These are phyloP conservation scores for Clarkia xantiana DNA, from an alignment of 345 rosid genomes.

Conservation along the genomic window DNA sequence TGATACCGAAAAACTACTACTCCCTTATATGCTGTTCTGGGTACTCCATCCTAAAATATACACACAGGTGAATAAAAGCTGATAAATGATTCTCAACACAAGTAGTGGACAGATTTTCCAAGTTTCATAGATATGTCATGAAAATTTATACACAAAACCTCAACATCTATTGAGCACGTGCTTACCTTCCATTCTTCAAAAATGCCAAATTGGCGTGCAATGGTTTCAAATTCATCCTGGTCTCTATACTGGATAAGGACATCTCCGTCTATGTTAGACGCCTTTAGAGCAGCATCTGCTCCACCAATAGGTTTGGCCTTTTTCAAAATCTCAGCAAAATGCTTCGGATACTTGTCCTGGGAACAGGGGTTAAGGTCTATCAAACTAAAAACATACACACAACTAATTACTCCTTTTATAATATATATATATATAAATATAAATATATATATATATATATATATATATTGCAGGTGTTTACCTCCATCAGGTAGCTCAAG, in stretches of 20 bases:
- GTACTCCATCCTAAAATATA: constrained; percentile 68
- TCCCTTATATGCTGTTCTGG: constrained; percentile 92
- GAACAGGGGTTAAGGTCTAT: constrained; percentile 8
- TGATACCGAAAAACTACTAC: constrained; percentile 66
- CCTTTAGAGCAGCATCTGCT: constrained; percentile 53
- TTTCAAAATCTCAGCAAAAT: constrained; percentile 52
- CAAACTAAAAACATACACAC: neutral
- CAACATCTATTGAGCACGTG: neutral
- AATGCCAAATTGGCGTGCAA: constrained; percentile 78
- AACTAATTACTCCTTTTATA: too few species aligned
- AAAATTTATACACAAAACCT: too few species aligned
- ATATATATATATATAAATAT: too few species aligned
- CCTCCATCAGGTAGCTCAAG: constrained; percentile 82
- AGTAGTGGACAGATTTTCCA: too few species aligned
- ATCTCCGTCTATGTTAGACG: constrained; percentile 45
- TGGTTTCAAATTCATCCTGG: constrained; percentile 57
- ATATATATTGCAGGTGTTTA: constrained; percentile 12
- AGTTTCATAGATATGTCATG: too few species aligned
- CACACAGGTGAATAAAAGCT: neutral
- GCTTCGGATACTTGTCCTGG: constrained; percentile 53
- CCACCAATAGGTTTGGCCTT: constrained; percentile 58
- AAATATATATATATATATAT: too few species aligned
- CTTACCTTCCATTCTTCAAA: constrained; percentile 96
- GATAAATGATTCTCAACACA: too few species aligned
- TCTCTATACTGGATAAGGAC: constrained; percentile 60